Conservation (phyloP, 176 grass and related monocot genomes). For the Microstegium vimineum region DNA sequence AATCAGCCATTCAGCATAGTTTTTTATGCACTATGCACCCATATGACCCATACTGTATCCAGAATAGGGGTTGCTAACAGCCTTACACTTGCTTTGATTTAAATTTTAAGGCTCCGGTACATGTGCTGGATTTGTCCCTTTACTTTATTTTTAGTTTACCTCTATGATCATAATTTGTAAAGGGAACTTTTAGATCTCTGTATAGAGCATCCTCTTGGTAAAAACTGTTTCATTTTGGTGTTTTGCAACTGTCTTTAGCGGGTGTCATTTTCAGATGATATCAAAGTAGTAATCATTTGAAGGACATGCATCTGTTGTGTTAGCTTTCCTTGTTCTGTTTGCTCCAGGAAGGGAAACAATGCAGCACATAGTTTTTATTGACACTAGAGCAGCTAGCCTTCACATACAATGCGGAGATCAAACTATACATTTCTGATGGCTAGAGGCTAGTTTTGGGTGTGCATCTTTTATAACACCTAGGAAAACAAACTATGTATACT, state of each 20-base stretch:
- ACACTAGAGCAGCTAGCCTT: not conserved
- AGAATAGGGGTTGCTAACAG: conserved; percentile 7
- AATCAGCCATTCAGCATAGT: conserved; percentile 7
- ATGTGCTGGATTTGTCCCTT: conserved; percentile 9
- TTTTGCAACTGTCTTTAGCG: conserved; percentile 10
- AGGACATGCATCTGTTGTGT: not conserved
- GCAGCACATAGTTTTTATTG: not conserved
- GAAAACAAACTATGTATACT: not conserved
- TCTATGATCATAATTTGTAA: not conserved
- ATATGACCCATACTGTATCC: conserved; percentile 20
- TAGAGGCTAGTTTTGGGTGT: not conserved
- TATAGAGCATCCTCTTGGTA: not conserved
- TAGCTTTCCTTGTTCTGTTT: not conserved
- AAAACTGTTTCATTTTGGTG: not conserved
- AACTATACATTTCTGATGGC: not conserved
- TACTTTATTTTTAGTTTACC: not conserved
- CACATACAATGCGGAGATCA: not conserved
- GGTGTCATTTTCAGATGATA: not conserved
- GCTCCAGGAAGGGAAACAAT: not conserved
- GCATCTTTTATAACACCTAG: not conserved
- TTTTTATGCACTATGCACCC: not conserved
- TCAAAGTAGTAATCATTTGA: not conserved
- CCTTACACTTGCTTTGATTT: not conserved
- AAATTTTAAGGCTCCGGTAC: not conserved
- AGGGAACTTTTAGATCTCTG: not conserved